phyloP scores from a whole-genome alignment of 768 basidiomycete species.

The Lactarius deliciosus region DNA sequence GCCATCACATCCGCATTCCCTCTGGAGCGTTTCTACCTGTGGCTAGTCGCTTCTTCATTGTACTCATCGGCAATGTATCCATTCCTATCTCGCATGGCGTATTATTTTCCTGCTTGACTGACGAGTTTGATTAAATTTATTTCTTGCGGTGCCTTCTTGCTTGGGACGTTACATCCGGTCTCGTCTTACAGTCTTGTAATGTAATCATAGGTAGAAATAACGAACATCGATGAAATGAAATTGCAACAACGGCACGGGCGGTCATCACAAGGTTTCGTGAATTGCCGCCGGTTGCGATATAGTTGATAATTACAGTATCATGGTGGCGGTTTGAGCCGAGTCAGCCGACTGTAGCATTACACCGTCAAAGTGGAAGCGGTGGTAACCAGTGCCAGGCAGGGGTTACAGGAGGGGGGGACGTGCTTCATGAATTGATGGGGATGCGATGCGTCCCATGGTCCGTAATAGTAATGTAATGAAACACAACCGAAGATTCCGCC shows the following conservation, averaged over 20 bases:
- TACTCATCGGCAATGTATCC: slow-evolving; percentile 32
- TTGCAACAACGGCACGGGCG: not conserved
- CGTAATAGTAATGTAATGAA: slow-evolving; percentile 21
- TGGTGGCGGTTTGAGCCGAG: slow-evolving; percentile 4
- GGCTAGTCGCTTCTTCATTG: slow-evolving; percentile 29
- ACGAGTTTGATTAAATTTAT: slow-evolving; percentile 30
- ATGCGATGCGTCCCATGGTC: slow-evolving; percentile 1
- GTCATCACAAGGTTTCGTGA: slow-evolving; percentile 12
- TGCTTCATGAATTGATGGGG: slow-evolving; percentile 21
- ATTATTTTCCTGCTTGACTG: slow-evolving; percentile 23
- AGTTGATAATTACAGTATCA: not conserved
- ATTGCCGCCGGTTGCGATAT: slow-evolving; percentile 8
- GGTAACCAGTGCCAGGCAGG: slow-evolving; percentile 5
- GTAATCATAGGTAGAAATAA: slow-evolving; percentile 32
- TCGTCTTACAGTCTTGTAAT: slow-evolving; percentile 30
- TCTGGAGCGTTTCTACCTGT: slow-evolving; percentile 29
- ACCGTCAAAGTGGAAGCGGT: slow-evolving; percentile 20
- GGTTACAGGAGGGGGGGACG: not conserved
- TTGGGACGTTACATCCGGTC: slow-evolving; percentile 28
- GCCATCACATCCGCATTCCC: slow-evolving; percentile 28
- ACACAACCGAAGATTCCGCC: slow-evolving; percentile 22
- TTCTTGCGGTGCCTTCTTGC: slow-evolving; percentile 27
- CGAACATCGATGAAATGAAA: slow-evolving; percentile 27
- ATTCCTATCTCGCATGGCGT: slow-evolving; percentile 29
- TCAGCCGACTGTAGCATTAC: slow-evolving; percentile 3